Base-by-base conservation (phyloP, 192 early-diverging fungal genomes). In the Geranomyces variabilis region DNA sequence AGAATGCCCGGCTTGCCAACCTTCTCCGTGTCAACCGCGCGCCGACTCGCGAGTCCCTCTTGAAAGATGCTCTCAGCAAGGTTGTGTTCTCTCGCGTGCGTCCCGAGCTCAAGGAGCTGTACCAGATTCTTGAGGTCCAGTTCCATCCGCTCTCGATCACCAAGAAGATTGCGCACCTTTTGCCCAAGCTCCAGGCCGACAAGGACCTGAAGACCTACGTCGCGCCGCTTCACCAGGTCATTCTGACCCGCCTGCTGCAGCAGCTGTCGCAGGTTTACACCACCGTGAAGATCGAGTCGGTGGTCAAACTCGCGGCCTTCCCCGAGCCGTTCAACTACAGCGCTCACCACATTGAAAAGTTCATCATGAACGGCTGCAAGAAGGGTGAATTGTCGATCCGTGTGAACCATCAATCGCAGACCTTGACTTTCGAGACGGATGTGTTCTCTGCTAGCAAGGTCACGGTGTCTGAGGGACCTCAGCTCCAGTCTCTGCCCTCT, bases 121-220 rank as follows among this genome's bases (percentile, higher is more conserved):
- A 96, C 84, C 90, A 95, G 78, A 90, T 96, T 30, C 86, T 99
- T 56, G 97, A 99, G 84, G 96, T 97, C 58, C 92, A 96, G 78
- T 99, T 99, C 90, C 95, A 98, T 74, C 97, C 97, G 55, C 88
- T 99, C 60, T 94, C 94, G 49, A 97, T 99, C 79, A 94, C 95
- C 88, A 92, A 96, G 84, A 95, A 93, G 84, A 92, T 99, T 68
- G 89, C 90, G 46, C 96, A 95, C 21, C 87, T 96, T 62, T 76
- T 88, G 17, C 66, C 76, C 41, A 68, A 58, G 24, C 89, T 99
- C 75, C 81, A 84, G 57, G 77, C 86, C 24, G 83, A 88, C 75
- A 80, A 86, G 48, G 90, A 94, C 65, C 82, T 95, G 58, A 79
- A 83, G 73, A 93, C 91, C 80, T 99, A 99, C 77, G 92, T 94